These are phyloP conservation scores for Cyclotella distinguenda DNA, from an alignment of 108 stramenopile species.

Conservation along the genomic window DNA sequence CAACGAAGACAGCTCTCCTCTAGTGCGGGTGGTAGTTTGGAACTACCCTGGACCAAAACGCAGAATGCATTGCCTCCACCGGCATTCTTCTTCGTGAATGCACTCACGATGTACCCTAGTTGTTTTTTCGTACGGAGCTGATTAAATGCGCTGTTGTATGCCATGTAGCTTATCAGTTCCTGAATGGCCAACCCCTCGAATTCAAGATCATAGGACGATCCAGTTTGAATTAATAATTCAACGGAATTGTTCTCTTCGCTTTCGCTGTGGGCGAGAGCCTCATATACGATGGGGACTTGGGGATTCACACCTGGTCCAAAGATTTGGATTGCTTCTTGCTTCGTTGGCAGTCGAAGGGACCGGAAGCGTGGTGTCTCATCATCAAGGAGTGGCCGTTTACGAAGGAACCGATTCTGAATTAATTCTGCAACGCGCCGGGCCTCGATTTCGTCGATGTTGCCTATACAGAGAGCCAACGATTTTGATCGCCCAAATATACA, in stretches of 20 bases:
- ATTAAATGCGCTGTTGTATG: conserved; percentile 85
- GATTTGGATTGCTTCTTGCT: conserved; percentile 67
- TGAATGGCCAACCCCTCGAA: conserved; percentile 77
- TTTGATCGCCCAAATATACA: conserved; percentile 66
- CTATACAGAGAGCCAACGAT: conserved; percentile 76
- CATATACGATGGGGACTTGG: conserved; percentile 61
- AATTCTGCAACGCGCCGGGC: conserved; percentile 57
- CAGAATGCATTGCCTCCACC: conserved; percentile 72
- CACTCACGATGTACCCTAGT: conserved; percentile 85
- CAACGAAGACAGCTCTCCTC: conserved; percentile 79
- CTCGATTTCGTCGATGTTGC: conserved; percentile 79
- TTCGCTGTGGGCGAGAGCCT: conserved; percentile 66
- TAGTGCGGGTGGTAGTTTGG: conserved; percentile 54
- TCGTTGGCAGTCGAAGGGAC: conserved; percentile 72
- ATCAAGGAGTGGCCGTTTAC: conserved; percentile 50
- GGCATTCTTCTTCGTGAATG: conserved; percentile 67
- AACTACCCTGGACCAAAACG: conserved; percentile 73
- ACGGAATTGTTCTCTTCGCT: conserved; percentile 84
- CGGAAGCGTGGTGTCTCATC: conserved; percentile 73
- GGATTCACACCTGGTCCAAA: conserved; percentile 53
- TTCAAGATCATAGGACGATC: conserved; percentile 62
- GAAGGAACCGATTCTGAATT: conserved; percentile 56
- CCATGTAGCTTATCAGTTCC: conserved; percentile 76
- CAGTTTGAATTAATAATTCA: conserved; percentile 75
- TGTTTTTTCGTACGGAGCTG: conserved; percentile 86